A percentile compares a stretch with the other conserved stretches of the same genome.
Evolutionary conservation across 768 basidiomycete species (phyloP).

Genomic region (Suillus ampliporus): DNA sequence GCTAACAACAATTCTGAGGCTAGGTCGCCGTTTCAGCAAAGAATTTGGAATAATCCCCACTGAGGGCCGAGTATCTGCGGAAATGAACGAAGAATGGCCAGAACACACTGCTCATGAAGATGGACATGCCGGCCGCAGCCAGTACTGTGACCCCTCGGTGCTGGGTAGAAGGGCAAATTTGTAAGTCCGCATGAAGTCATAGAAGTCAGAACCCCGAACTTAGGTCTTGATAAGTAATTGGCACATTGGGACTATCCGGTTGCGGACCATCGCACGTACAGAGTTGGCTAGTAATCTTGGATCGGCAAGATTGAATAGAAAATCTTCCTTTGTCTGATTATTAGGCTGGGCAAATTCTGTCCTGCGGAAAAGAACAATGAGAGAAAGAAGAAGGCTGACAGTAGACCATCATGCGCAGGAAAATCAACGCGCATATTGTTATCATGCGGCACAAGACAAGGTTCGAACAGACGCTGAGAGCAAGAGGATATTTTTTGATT

Average conservation of each 20-base stretch:
- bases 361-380: not conserved
- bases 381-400: not conserved
- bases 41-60: too few relatives aligned
- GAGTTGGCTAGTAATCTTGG: not conserved
- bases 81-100: not conserved
- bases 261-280: constrained; percentile 5
- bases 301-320: not conserved
- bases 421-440: not conserved
- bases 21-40: not conserved
- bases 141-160: not conserved
- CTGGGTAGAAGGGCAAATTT: not conserved
- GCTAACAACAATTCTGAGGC: not conserved
- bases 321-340: not conserved
- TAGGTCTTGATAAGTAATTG: not conserved
- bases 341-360: not conserved
- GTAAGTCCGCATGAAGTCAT: not conserved
- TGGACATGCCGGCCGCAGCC: too few relatives aligned
- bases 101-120: not conserved
- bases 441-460: not conserved
- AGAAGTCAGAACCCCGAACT: not conserved
- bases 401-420: not conserved
- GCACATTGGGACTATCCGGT: not conserved
- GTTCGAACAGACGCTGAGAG: constrained; percentile 4
- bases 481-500: constrained; percentile 3
- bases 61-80: not conserved